Conservation (phyloP, 148 eudicot genomes). For the Amaranthus hypochondriacus region DNA sequence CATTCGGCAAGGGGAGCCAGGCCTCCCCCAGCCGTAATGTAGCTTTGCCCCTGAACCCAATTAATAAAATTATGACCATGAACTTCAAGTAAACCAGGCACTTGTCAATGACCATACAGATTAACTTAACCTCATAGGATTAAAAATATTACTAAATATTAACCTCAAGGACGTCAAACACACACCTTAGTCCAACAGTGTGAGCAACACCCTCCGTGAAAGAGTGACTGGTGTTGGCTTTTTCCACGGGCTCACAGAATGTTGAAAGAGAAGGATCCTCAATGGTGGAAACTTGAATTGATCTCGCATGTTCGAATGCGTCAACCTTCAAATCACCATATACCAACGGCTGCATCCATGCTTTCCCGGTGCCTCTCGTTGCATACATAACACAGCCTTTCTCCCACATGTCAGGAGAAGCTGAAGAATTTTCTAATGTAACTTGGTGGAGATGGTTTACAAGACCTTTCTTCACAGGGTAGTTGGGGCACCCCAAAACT, state of each 20-base stretch:
- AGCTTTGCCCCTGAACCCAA: too few species aligned
- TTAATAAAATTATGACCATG: too few species aligned
- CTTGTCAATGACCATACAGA: background rate
- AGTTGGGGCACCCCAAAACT: slow-evolving; percentile 94
- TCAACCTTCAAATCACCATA: slow-evolving; percentile 39
- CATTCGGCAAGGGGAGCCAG: too few species aligned
- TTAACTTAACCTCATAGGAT: background rate
- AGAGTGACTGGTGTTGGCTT: slow-evolving; percentile 67
- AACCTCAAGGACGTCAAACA: background rate
- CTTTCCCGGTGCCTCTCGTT: slow-evolving; percentile 53
- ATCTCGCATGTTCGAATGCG: slow-evolving; percentile 46
- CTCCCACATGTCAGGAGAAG: slow-evolving; percentile 41
- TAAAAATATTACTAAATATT: background rate
- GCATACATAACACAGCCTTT: slow-evolving; percentile 88
- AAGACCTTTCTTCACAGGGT: slow-evolving; percentile 63
- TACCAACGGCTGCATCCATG: slow-evolving; percentile 87
- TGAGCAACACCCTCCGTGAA: slow-evolving; percentile 77
- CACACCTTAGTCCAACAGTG: slow-evolving; percentile 74
- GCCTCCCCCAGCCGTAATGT: too few species aligned
- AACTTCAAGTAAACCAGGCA: too few species aligned
- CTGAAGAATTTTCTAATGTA: slow-evolving; percentile 22
- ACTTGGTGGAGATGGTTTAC: slow-evolving; percentile 48
- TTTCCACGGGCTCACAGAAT: slow-evolving; percentile 87
- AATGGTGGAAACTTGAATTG: slow-evolving; percentile 66
- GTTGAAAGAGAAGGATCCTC: slow-evolving; percentile 84